phyloP scores from a whole-genome alignment of 495 filamentous ascomycete genomes.

The Sporormia fimetaria region DNA sequence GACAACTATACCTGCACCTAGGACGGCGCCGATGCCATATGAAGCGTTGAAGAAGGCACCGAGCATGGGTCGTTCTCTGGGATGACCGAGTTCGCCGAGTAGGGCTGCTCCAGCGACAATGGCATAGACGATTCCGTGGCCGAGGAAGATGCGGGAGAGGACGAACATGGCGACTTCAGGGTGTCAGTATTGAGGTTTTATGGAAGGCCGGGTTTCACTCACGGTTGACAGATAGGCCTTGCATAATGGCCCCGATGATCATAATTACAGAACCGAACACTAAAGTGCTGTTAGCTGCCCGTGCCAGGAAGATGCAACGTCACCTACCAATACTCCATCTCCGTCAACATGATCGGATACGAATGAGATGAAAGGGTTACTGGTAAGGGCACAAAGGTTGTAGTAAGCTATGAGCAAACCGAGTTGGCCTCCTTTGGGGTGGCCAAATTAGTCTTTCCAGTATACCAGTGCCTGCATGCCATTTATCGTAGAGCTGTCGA shows the following conservation, averaged over 20 bases:
- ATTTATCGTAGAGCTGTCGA: slow-evolving; percentile 61
- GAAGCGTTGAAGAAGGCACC: slow-evolving; percentile 56
- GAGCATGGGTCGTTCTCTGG: slow-evolving; percentile 51
- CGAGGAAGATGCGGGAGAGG: slow-evolving; percentile 50
- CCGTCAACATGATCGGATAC: slow-evolving; percentile 43
- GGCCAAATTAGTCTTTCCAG: slow-evolving; percentile 43
- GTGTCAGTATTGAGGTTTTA: slow-evolving; percentile 9
- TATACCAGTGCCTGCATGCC: slow-evolving; percentile 49
- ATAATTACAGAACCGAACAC: slow-evolving; percentile 49
- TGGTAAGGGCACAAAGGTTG: slow-evolving; percentile 42
- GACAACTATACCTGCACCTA: slow-evolving; percentile 45
- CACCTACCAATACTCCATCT: slow-evolving; percentile 48
- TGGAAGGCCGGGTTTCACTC: slow-evolving; percentile 13
- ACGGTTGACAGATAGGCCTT: slow-evolving; percentile 42
- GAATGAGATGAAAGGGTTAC: slow-evolving; percentile 47
- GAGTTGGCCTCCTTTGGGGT: slow-evolving; percentile 31
- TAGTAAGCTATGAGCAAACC: slow-evolving; percentile 31
- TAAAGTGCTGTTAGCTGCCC: too few species aligned
- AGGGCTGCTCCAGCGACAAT: slow-evolving; percentile 52
- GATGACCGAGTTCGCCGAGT: slow-evolving; percentile 54
- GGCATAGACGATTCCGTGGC: slow-evolving; percentile 37
- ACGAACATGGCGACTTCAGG: slow-evolving; percentile 50
- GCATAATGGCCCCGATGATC: slow-evolving; percentile 48
- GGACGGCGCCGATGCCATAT: slow-evolving; percentile 51
- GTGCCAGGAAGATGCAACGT: too few species aligned